These are phyloP conservation scores for Claviceps monticola DNA, from an alignment of 2,329 filamentous ascomycete species.

Conservation along the genomic window DNA sequence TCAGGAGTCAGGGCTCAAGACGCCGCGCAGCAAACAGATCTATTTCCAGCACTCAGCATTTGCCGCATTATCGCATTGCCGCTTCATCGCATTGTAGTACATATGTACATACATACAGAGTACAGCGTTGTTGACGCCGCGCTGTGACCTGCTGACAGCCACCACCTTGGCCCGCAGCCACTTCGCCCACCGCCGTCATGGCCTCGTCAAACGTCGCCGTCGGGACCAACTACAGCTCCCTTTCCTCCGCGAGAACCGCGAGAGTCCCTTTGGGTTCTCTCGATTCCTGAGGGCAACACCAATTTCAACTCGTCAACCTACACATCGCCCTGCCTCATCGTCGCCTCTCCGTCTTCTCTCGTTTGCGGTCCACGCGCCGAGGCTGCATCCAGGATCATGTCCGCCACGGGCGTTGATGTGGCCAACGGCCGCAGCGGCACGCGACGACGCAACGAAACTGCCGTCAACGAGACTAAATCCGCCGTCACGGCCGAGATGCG, in stretches of 20 bases:
- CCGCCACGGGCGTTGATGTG: constrained; percentile 24
- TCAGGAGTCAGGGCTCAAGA: too few species aligned
- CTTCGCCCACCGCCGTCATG: neutral
- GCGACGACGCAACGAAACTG: constrained; percentile 13
- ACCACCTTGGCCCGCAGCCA: neutral
- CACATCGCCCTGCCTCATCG: neutral
- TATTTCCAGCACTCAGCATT: too few species aligned
- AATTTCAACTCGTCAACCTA: neutral
- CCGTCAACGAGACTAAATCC: constrained; percentile 9
- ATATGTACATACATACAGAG: too few species aligned
- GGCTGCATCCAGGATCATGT: constrained; percentile 21
- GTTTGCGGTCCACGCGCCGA: neutral
- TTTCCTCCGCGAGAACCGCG: neutral
- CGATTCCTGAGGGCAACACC: neutral
- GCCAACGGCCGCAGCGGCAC: constrained; percentile 12
- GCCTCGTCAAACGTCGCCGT: neutral
- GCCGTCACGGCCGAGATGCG: constrained; percentile 12
- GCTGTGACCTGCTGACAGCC: neutral
- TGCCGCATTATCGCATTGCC: too few species aligned
- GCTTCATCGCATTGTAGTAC: too few species aligned
- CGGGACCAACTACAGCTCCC: neutral
- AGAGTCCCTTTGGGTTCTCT: neutral
- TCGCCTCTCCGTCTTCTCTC: neutral
- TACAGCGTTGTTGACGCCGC: neutral
- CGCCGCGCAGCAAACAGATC: too few species aligned